These are phyloP conservation scores for Rhizomucor pusillus DNA, from an alignment of 371 early-diverging fungal species.

Conservation along the genomic window DNA sequence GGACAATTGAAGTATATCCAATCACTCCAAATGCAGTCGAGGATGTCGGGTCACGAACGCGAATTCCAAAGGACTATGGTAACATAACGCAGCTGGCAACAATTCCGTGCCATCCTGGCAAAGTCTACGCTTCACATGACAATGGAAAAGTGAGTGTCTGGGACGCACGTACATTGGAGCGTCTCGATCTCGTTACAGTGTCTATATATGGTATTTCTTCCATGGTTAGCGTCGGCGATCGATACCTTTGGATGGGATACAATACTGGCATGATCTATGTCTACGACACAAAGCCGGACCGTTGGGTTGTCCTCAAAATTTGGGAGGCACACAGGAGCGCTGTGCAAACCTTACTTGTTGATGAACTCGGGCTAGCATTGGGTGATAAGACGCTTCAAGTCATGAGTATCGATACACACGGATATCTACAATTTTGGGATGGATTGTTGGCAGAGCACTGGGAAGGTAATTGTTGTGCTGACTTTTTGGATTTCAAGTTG, in stretches of 20 bases:
- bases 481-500: not conserved
- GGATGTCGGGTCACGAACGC: conserved; percentile 23
- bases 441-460: conserved; percentile 68
- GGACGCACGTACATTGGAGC: conserved; percentile 53
- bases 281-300: conserved; percentile 58
- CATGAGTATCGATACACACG: conserved; percentile 61
- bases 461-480: conserved; percentile 46
- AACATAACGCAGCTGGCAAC: conserved; percentile 60
- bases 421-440: conserved; percentile 73
- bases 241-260: conserved; percentile 77
- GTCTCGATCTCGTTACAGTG: conserved; percentile 48
- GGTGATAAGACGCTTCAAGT: conserved; percentile 50
- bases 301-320: conserved; percentile 67
- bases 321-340: conserved; percentile 67
- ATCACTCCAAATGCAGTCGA: conserved; percentile 11
- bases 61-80: conserved; percentile 54
- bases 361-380: conserved; percentile 44
- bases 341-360: conserved; percentile 54
- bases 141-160: conserved; percentile 79
- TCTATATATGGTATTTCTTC: conserved; percentile 70
- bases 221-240: conserved; percentile 59
- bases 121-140: conserved; percentile 74
- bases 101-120: conserved; percentile 36
- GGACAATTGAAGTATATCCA: conserved; percentile 19
- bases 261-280: conserved; percentile 80